Base-by-base conservation (phyloP, 2,329 filamentous ascomycete genomes). In the Bipolaris sorokiniana region DNA sequence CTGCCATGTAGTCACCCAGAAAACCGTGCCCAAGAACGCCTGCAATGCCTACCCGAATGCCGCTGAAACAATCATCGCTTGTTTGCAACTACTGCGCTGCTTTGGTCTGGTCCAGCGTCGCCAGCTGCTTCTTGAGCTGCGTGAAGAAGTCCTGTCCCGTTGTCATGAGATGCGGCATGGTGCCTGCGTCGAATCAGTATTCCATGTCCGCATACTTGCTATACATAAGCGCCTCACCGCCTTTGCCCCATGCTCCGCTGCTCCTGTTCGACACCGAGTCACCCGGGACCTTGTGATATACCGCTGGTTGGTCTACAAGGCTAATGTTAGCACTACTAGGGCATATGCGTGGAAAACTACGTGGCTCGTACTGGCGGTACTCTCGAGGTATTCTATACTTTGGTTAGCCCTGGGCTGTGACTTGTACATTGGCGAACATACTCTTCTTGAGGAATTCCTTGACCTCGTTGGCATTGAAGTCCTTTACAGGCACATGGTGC, bases 91-190 rank as follows among this genome's bases (percentile, higher is more conserved):
- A 59, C 54, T 70, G 69, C 55, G 69, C 59, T 37, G 68, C 62
- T 61, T 77, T 78, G 61, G 49, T 64, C 54, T 77, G 73, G 58
- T 80, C 77, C 48, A 80, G 65, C 31, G 63, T 70, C 9, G 69
- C 71, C 22, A 81, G 67, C 67, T 80, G 78, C 76, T 81, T 81
- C 63, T 77, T 77, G 46, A 81, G 72, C 55, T 79, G 76, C 18
- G 71, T 73, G 65, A 79, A 79, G 69, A 81, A 81, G 58, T 77
- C 73, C 61, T 80, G 77, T 28, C 77, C 76, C 34, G 72, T 77
- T 15, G 78, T 77, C 78, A 80, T 79, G n/a, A 74, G 65, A 58
- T 77, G 72, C 31, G 71, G 64, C 67, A 73, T 74, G 54, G 68
- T 73, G 48, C 73, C 74, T 76, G 63, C 34, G 46, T 31, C 15